phyloP scores from a whole-genome alignment of 2,329 filamentous ascomycete genomes.

The Aureobasidium uvarum region DNA sequence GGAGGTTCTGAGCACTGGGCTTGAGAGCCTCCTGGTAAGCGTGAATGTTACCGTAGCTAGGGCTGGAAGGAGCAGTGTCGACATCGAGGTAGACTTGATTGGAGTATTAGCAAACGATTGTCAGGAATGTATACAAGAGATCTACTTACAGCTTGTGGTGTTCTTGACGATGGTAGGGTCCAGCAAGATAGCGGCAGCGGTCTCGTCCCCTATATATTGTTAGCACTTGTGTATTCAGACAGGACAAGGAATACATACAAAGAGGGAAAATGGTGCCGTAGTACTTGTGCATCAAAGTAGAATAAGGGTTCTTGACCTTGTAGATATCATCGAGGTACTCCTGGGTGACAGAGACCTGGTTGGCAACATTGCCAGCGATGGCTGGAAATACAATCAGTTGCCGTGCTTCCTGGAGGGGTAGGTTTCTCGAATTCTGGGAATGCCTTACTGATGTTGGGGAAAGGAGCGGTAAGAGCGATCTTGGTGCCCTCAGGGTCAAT shows the following conservation, averaged over 20 bases:
- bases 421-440: too few relatives aligned
- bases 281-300: conserved; percentile 41
- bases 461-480: conserved; percentile 50
- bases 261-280: conserved; percentile 46
- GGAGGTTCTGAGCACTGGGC: conserved; percentile 38
- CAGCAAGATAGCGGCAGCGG: conserved; percentile 44
- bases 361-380: conserved; percentile 50
- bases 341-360: conserved; percentile 46
- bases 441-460: conserved; percentile 42
- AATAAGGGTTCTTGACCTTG: conserved; percentile 43
- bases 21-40: conserved; percentile 45
- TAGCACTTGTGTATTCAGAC: neutral
- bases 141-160: conserved; percentile 37
- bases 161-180: conserved; percentile 44
- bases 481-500: conserved; percentile 53
- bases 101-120: neutral
- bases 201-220: conserved; percentile 43
- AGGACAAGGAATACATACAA: conserved; percentile 29
- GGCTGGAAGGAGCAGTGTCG: conserved; percentile 44
- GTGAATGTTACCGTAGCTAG: conserved; percentile 47
- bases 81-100: conserved; percentile 45
- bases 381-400: conserved; percentile 28
- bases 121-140: too few relatives aligned
- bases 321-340: conserved; percentile 43
- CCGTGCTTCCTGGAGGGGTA: neutral